Evolutionary conservation across 257 asterid genomes (phyloP).

Genomic region (Nicotiana knightiana): DNA sequence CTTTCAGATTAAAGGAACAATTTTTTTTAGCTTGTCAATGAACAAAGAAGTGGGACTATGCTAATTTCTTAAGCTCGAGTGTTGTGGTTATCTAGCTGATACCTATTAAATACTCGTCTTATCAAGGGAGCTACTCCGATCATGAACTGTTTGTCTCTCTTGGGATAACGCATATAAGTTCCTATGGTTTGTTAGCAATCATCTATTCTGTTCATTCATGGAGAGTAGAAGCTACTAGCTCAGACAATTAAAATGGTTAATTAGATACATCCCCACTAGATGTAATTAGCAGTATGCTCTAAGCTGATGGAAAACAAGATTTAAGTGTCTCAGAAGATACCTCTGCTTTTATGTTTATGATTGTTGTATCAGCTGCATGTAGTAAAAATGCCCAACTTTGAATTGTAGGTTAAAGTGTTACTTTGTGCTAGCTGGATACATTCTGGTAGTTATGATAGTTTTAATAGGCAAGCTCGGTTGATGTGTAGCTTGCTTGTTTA

Average conservation of each 20-base stretch:
- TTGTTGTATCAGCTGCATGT: background rate
- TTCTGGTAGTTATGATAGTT: background rate
- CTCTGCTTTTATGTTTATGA: background rate
- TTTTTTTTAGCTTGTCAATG: background rate
- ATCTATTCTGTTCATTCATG: background rate
- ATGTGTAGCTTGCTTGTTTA: background rate
- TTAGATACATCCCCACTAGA: background rate
- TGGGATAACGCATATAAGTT: background rate
- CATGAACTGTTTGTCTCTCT: background rate
- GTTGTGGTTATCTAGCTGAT: background rate
- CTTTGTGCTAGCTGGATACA: background rate
- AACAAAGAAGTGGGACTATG: background rate
- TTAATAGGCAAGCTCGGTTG: background rate
- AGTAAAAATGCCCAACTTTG: slow-evolving; percentile 1
- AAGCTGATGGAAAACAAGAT: background rate
- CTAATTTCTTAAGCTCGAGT: background rate
- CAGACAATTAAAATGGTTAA: background rate
- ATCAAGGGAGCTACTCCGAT: background rate
- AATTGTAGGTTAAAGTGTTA: background rate
- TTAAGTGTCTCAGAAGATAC: background rate
- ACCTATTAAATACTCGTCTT: background rate
- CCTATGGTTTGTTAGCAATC: background rate
- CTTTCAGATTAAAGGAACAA: background rate
- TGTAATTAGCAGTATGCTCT: background rate
- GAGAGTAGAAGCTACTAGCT: background rate